Evolutionary conservation across 2,329 filamentous ascomycete species (phyloP).

Genomic region (Colletotrichum graminicola): DNA sequence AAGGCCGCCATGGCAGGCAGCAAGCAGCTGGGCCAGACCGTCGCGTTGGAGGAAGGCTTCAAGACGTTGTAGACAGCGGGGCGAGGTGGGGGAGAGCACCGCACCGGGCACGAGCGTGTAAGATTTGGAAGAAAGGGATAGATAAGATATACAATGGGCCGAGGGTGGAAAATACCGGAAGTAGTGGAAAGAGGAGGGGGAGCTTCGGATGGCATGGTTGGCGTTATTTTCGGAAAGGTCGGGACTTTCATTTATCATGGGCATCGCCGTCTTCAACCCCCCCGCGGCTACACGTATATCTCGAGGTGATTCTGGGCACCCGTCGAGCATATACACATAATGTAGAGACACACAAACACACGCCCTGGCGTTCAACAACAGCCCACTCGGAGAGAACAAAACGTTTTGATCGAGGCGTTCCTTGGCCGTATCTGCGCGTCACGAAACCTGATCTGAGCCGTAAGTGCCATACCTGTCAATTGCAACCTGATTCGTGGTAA

Average conservation of each 20-base stretch:
- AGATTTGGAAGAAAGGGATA: conserved; percentile 9
- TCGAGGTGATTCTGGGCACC: not conserved
- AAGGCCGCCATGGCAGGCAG: conserved; percentile 49
- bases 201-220: conserved; percentile 24
- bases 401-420: conserved; percentile 10
- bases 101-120: conserved; percentile 4
- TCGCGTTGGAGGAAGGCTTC: conserved; percentile 52
- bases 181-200: not conserved
- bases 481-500: not conserved
- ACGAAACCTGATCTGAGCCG: not conserved
- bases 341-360: not conserved
- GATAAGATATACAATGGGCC: not conserved
- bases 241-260: conserved; percentile 36
- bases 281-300: not conserved
- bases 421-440: not conserved
- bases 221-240: conserved; percentile 11
- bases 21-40: conserved; percentile 54
- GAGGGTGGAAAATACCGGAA: not conserved
- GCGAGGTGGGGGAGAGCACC: too few relatives aligned
- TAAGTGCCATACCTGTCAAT: not conserved
- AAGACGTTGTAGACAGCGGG: conserved; percentile 26
- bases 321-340: not conserved
- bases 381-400: conserved; percentile 16
- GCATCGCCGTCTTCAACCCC: conserved; percentile 31
- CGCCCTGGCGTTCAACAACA: conserved; percentile 35